Base-by-base conservation (phyloP, 2,329 filamentous ascomycete genomes). In the Apiospora aurea region DNA sequence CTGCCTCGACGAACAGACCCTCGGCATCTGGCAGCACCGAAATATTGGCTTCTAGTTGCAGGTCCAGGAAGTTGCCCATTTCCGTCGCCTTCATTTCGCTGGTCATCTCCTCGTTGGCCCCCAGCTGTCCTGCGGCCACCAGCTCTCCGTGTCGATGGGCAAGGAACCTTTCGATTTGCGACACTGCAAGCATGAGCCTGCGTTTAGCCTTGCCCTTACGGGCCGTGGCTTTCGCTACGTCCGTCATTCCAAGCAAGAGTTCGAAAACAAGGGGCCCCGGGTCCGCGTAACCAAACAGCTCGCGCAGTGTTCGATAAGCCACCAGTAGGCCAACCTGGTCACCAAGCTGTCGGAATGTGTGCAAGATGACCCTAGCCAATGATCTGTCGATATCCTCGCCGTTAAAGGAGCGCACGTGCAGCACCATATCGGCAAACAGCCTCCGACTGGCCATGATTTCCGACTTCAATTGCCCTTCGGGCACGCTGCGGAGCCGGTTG, bases 371-470 rank as follows among this genome's bases (percentile, higher is more conserved):
- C 74, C 85, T 84, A 10, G 84, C 86, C 29, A 89, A 80, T 72
- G 87, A 83, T 4, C 81, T 78, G 74, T 88, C 83, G 51, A 87
- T 81, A 73, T 82, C 80, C 14, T 81, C 81, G 1, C 81, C 77
- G 69, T 83, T 78, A 73, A 88, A 88, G 8, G 86, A 80, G 14
- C 83, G 79, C 38, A 82, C 81, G 71, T 86, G 86, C 69, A 86
- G 85, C 69, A 89, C 85, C 75, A 83, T 87, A 71, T 87, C 83
- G 21, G 81, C 80, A 76, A 88, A 89, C 34, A 87, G 78, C 26
- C 76, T 76, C 21, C 87, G 83, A 6, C 85, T 82, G 29, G 77
- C 78, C 8, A 73, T 72, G 4, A 78, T 77, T 67, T 85, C 83
- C 4, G 74, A 73, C 11, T 72, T 70, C 24, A 81, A 64, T 57